Base-by-base conservation (phyloP, 768 basidiomycete genomes). In the Boletus barrowsii region DNA sequence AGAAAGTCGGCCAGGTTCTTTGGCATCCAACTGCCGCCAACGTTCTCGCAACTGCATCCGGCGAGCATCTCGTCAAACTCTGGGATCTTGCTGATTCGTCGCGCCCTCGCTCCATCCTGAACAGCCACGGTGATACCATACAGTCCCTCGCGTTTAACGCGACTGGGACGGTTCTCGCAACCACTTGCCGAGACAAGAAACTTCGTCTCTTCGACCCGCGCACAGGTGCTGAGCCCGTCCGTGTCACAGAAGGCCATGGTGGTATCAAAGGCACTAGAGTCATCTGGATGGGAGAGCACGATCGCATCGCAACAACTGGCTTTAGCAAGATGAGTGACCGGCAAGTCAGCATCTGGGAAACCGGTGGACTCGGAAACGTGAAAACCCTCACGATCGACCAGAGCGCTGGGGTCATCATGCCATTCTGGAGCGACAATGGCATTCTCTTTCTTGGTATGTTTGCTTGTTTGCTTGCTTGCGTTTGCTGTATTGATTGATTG, bases 291-390 rank as follows among this genome's bases (percentile, higher is more conserved):
- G 96, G 97, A 42, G 89, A 91, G 51, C 73, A 81, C 46, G 93
- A 94, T 69, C 84, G 83, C 58, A 82, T 98, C 66, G 92, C 88
- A 14, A 98, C 96, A 14, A 99, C 96, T 14, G 96, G 96, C 0
- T 98, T 98, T 73, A 93, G 90, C 73, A 92, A 86, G 72, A 96
- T 95, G 91, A 92, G 90, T 45, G 96, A 99, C 69, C 81, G 96
- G 10, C 93, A 99, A 70, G 79, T 93, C 33, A 79, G 77, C 51
- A 73, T 99, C 42, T 99, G 95, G 96, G 94, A 98, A 67, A 83
- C 90, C 2, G 82, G 86, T 10, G 78, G 83, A 14, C 70, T 98
- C 49, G 77, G 71, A 39, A 93, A 83, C 67, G 62, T 94, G 58
- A 95, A 93, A 75, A 91, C 83, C 54, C 74, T 84, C 49, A 78